A percentile compares a stretch with the other conserved stretches of the same genome.
These are phyloP conservation scores for Penicillium macrosclerotiorum DNA, from an alignment of 495 filamentous ascomycete species.

Conservation along the genomic window DNA sequence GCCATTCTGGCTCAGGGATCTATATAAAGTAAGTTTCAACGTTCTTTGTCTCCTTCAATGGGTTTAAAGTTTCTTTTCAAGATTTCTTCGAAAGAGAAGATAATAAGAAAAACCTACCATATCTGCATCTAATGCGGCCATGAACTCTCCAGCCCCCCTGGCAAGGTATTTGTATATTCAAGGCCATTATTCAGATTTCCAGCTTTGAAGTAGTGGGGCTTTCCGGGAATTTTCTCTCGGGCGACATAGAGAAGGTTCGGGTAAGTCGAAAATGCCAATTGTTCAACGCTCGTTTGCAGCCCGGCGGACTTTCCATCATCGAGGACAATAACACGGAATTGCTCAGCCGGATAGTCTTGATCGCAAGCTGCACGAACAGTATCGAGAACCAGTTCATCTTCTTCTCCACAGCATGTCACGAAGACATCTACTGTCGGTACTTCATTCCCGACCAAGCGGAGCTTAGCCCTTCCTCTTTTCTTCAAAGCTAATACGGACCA, in stretches of 20 bases:
- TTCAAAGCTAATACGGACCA: conserved; percentile 44
- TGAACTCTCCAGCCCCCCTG: conserved; percentile 32
- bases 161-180: conserved; percentile 30
- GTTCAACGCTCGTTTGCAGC: background rate
- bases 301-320: background rate
- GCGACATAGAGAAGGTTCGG: background rate
- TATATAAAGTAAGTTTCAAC: conserved; percentile 11
- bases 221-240: background rate
- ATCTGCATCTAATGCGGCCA: background rate
- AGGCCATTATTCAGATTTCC: background rate
- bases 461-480: conserved; percentile 34
- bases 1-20: background rate
- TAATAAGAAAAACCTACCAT: conserved; percentile 31
- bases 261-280: background rate
- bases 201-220: background rate
- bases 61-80: too few species aligned
- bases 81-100: too few species aligned
- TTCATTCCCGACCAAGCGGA: conserved; percentile 6
- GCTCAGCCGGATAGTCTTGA: background rate
- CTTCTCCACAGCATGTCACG: background rate
- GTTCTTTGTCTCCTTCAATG: background rate
- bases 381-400: background rate
- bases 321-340: background rate
- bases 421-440: background rate
- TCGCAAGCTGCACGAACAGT: background rate